phyloP scores from a whole-genome alignment of 805 yeast species.

The Hemisphaericaspora nanyangensis region DNA sequence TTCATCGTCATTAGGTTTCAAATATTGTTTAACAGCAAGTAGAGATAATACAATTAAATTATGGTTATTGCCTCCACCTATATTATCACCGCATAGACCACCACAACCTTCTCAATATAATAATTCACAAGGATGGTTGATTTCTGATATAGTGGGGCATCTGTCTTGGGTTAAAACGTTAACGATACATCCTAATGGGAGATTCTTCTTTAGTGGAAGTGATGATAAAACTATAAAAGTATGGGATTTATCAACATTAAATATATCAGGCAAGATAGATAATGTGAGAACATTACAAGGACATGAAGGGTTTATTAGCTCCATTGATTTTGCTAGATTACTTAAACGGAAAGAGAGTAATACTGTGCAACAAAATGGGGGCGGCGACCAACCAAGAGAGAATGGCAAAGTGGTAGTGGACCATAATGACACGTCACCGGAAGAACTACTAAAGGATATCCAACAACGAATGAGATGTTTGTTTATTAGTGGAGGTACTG shows the following conservation, averaged over 20 bases:
- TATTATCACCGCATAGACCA: slow-evolving; percentile 47
- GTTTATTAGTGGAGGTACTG: slow-evolving; percentile 62
- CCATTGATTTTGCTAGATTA: slow-evolving; percentile 52
- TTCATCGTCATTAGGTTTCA: slow-evolving; percentile 50
- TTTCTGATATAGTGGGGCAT: slow-evolving; percentile 67
- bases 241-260: slow-evolving; percentile 61
- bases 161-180: slow-evolving; percentile 81
- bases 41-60: slow-evolving; percentile 71
- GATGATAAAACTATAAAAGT: slow-evolving; percentile 75
- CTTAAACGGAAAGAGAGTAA: background rate
- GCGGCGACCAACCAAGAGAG: slow-evolving; percentile 5
- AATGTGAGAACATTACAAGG: slow-evolving; percentile 48
- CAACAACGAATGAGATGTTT: slow-evolving; percentile 56
- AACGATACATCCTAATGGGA: slow-evolving; percentile 71
- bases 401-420: background rate
- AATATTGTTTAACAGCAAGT: slow-evolving; percentile 74
- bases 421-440: slow-evolving; percentile 15
- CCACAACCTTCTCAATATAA: slow-evolving; percentile 50
- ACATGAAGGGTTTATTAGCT: slow-evolving; percentile 76
- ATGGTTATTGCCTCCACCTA: slow-evolving; percentile 76
- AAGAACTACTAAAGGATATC: slow-evolving; percentile 26
- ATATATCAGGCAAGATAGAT: slow-evolving; percentile 39
- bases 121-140: slow-evolving; percentile 56
- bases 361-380: slow-evolving; percentile 2
- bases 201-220: slow-evolving; percentile 62